A percentile compares a stretch with the other conserved stretches of the same genome.
phyloP scores from a whole-genome alignment of 495 filamentous ascomycete species.

The Schizothecium vesticola region DNA sequence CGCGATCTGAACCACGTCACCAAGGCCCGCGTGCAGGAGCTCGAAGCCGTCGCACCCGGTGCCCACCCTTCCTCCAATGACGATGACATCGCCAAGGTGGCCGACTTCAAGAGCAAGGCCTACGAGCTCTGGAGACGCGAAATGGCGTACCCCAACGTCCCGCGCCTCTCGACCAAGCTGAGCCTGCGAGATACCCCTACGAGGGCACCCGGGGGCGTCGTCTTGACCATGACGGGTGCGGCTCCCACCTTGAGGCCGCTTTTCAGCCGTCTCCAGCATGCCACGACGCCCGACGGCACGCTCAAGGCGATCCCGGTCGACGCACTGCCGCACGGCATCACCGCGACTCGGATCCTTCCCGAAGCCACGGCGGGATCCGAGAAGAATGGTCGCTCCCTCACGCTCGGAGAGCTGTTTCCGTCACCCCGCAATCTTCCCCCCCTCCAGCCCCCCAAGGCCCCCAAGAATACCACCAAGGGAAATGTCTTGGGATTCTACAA shows the following conservation, averaged over 20 bases:
- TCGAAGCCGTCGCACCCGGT: constrained; percentile 23
- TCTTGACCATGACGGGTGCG: constrained; percentile 67
- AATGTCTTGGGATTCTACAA: constrained; percentile 59
- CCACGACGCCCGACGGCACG: constrained; percentile 34
- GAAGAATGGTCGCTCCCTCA: constrained; percentile 49
- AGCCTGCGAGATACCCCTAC: constrained; percentile 12
- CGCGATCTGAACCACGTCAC: constrained; percentile 38
- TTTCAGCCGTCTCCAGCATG: constrained; percentile 68
- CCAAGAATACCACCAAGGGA: constrained; percentile 57
- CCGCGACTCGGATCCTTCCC: constrained; percentile 62
- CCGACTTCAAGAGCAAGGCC: constrained; percentile 39
- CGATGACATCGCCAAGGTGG: constrained; percentile 30
- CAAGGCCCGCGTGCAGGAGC: constrained; percentile 35
- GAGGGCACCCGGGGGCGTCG: constrained; percentile 42
- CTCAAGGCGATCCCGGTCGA: constrained; percentile 52
- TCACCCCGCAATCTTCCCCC: constrained; percentile 61
- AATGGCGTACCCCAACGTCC: constrained; percentile 33
- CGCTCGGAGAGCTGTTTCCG: constrained; percentile 76
- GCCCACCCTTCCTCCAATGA: constrained; percentile 23
- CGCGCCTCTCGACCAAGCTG: constrained; percentile 13
- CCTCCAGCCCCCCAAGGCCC: constrained; percentile 66
- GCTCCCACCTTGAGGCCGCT: constrained; percentile 69
- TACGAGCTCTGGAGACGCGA: constrained; percentile 38
- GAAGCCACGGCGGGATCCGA: constrained; percentile 27
- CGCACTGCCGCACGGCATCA: constrained; percentile 67